phyloP scores from a whole-genome alignment of 2,329 filamentous ascomycete genomes.

The Arthrobotrys sinensis region DNA sequence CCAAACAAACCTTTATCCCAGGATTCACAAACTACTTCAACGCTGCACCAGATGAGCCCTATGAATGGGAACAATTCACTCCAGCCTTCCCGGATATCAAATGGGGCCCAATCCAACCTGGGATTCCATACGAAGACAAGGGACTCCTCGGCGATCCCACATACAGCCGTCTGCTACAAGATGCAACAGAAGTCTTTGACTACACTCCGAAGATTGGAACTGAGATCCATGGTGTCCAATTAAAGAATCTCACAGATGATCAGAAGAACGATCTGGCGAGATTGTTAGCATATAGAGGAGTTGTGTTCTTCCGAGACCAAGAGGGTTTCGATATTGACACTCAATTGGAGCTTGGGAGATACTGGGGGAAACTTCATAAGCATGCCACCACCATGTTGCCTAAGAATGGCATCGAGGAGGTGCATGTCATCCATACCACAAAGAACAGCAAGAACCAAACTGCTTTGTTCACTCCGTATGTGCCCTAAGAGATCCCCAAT shows the following conservation, averaged over 20 bases:
- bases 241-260: conserved; percentile 70
- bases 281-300: conserved; percentile 72
- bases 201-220: conserved; percentile 74
- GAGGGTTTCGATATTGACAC: conserved; percentile 72
- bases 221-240: conserved; percentile 71
- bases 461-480: conserved; percentile 71
- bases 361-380: conserved; percentile 73
- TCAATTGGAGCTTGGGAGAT: conserved; percentile 71
- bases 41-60: conserved; percentile 66
- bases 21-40: conserved; percentile 56
- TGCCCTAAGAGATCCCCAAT: not conserved
- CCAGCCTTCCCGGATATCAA: conserved; percentile 72
- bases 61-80: conserved; percentile 72
- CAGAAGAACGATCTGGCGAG: conserved; percentile 73
- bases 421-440: conserved; percentile 73
- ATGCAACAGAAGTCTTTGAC: conserved; percentile 73
- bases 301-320: conserved; percentile 74
- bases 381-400: conserved; percentile 73
- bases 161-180: conserved; percentile 72
- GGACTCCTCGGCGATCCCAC: conserved; percentile 72
- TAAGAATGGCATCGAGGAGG: conserved; percentile 71
- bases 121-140: conserved; percentile 71
- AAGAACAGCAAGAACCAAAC: conserved; percentile 72
- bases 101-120: conserved; percentile 71
- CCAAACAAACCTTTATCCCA: conserved; percentile 51